These are phyloP conservation scores for Gardenia jasminoides DNA, from an alignment of 257 asterid genomes.

Conservation along the genomic window DNA sequence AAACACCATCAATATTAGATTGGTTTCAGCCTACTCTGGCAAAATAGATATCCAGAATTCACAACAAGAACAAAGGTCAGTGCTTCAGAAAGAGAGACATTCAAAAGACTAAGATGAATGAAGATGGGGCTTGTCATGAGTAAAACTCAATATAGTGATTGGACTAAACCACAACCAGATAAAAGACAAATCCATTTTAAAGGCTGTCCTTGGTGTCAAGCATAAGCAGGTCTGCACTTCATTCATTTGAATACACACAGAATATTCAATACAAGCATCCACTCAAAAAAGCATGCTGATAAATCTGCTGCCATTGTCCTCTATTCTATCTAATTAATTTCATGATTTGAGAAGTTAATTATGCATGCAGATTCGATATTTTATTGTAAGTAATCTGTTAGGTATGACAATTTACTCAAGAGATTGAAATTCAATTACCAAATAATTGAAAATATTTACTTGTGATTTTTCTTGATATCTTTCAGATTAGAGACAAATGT, in stretches of 20 bases:
- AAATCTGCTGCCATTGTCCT: not conserved
- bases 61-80: not conserved
- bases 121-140: not conserved
- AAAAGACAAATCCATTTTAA: not conserved
- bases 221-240: not conserved
- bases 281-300: not conserved
- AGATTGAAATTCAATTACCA: slow-evolving; percentile 7
- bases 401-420: not conserved
- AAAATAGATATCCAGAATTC: not conserved
- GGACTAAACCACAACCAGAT: not conserved
- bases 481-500: slow-evolving; percentile 71
- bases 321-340: not conserved
- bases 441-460: slow-evolving; percentile 46
- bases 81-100: not conserved
- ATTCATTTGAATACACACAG: not conserved
- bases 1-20: not conserved
- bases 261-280: not conserved
- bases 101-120: not conserved
- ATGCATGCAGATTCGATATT: not conserved
- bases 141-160: not conserved
- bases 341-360: not conserved
- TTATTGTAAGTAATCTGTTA: not conserved
- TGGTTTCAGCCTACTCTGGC: not conserved
- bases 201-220: not conserved
- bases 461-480: slow-evolving; percentile 87